Evolutionary conservation across 768 basidiomycete genomes (phyloP).

Genomic region (Cystobasidium onofrii): DNA sequence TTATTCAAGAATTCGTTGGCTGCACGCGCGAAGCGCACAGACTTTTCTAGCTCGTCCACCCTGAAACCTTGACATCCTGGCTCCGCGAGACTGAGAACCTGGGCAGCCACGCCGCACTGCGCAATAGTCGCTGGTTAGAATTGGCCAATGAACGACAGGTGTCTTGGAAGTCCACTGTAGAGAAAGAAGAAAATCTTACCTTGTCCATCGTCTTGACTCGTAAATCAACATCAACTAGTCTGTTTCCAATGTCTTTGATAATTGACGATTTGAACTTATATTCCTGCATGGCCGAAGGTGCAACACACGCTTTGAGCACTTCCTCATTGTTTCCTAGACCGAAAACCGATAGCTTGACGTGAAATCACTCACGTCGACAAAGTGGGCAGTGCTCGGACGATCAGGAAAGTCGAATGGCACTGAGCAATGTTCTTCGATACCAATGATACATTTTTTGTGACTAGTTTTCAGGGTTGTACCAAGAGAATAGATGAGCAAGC

Average conservation of each 20-base stretch:
- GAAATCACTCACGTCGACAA: not conserved
- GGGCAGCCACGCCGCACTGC: not conserved
- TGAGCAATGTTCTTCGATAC: not conserved
- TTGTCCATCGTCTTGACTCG: not conserved
- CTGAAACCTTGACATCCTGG: slow-evolving; percentile 1
- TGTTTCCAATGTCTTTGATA: not conserved
- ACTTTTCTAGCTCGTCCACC: not conserved
- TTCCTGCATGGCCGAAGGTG: not conserved
- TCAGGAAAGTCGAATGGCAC: slow-evolving; percentile 4
- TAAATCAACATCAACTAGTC: not conserved
- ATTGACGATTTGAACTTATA: not conserved
- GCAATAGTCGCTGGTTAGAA: too few relatives aligned
- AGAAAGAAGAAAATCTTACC: not conserved
- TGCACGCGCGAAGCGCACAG: not conserved
- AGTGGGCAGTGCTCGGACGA: not conserved
- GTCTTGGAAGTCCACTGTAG: too few relatives aligned
- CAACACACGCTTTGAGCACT: not conserved
- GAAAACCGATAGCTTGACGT: not conserved
- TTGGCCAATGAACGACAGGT: too few relatives aligned
- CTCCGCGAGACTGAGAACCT: not conserved
- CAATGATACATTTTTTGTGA: not conserved
- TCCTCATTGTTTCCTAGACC: too few relatives aligned
- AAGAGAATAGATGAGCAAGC: too few relatives aligned
- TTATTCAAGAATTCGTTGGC: not conserved
- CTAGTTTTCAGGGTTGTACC: too few relatives aligned